Percentiles rank a stretch among this genome's conserved stretches.
phyloP scores from a whole-genome alignment of 2,329 filamentous ascomycete species.

The Amauroascus niger region DNA sequence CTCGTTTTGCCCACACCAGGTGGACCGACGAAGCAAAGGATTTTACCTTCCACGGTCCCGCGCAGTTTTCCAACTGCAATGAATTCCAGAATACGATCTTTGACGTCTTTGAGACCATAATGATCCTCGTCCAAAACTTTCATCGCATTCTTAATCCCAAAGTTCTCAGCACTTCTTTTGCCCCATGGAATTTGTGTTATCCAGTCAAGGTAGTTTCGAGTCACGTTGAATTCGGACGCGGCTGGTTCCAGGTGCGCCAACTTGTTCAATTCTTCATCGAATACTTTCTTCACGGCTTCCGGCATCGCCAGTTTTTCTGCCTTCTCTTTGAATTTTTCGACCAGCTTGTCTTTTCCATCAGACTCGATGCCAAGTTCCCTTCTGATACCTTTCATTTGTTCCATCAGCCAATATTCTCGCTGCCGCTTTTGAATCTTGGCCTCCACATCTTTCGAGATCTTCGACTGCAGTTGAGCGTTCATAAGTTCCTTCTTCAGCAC shows the following conservation, averaged over 20 bases:
- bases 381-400: slow-evolving; percentile 98
- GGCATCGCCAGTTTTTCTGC: slow-evolving; percentile 91
- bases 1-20: slow-evolving; percentile 98
- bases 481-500: slow-evolving; percentile 97
- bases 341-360: slow-evolving; percentile 94
- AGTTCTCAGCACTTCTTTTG: slow-evolving; percentile 89
- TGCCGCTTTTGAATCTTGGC: slow-evolving; percentile 95
- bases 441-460: slow-evolving; percentile 96
- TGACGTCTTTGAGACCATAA: slow-evolving; percentile 93
- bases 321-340: slow-evolving; percentile 96
- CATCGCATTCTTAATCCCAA: slow-evolving; percentile 84
- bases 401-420: slow-evolving; percentile 96
- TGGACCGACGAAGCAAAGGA: slow-evolving; percentile 92
- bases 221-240: slow-evolving; percentile 97
- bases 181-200: slow-evolving; percentile 98
- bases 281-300: slow-evolving; percentile 90
- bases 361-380: slow-evolving; percentile 92
- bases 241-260: slow-evolving; percentile 88
- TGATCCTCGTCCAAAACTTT: slow-evolving; percentile 91
- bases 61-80: slow-evolving; percentile 96
- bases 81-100: slow-evolving; percentile 95
- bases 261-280: slow-evolving; percentile 97
- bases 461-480: slow-evolving; percentile 93
- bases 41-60: slow-evolving; percentile 96
- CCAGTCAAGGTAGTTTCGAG: slow-evolving; percentile 97